Base-by-base conservation (phyloP, 2,329 filamentous ascomycete species). In the Cladophialophora exuberans region DNA sequence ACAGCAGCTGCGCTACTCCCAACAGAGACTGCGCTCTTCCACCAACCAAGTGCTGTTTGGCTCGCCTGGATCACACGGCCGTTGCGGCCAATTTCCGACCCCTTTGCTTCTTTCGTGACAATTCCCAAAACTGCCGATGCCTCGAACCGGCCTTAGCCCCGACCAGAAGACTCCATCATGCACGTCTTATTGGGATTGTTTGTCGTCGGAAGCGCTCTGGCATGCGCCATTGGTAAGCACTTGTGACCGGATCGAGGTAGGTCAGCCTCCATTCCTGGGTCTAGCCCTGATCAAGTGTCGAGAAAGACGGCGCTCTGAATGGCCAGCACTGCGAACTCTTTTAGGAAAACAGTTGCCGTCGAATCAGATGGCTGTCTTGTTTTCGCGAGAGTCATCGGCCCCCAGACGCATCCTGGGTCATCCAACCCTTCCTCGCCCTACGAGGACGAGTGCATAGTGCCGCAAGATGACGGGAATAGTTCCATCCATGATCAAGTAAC, bases 61-160 rank as follows among this genome's bases (percentile, higher is more conserved):
- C 13, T 22, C 31, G 13, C 5, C 18, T 7, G 33, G 45, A n/a
- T 7, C 13, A 48, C 22, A 38, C 26, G 20, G 22, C 11, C 38
- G 39, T 49, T 35, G 39, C 3, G 17, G 7, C 31, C n/a, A 7
- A 13, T 18, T 22, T 25, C 9, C 22, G 6, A 49, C n/a, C 46
- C 46, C 25, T 25, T 49, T 20, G 11, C 46, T 35, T 17, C 15
- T 49, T 48, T 20, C 18, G 46, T 39, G 31, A 22, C 39, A 31
- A 15, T 49, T 36, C 46, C 46, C 46, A 49, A 49, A 49, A 49
- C 35, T 41, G 23, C 46, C 35, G 46, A 39, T 49, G 23, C 46
- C 46, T 26, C 23, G 46, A 49, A 49, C 13, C 46, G 35, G 31
- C 22, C 15, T 41, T 49, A 49, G 26, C 11, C 3, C 4, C 7